A percentile compares a stretch with the other conserved stretches of the same genome.
These are phyloP conservation scores for Lipomyces mesembrius DNA, from an alignment of 805 yeast genomes.

Conservation along the genomic window DNA sequence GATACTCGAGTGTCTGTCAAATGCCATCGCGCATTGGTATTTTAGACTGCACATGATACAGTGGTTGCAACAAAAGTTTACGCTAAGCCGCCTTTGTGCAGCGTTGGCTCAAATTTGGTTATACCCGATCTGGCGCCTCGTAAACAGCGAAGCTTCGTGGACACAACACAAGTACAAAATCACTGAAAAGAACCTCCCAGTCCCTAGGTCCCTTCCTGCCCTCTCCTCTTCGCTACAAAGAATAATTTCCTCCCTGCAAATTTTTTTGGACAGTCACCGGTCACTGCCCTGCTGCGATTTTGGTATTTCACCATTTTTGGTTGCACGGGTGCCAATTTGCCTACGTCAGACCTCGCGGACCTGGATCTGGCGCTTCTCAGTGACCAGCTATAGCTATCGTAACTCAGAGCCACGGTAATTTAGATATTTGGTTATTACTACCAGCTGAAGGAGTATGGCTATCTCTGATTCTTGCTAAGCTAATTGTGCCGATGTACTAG, in stretches of 20 bases:
- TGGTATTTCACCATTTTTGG: background rate
- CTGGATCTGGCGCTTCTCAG: background rate
- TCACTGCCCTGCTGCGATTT: background rate
- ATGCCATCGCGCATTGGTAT: too few relatives aligned
- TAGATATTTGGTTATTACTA: background rate
- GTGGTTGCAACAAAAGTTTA: background rate
- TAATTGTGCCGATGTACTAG: background rate
- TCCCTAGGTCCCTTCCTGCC: background rate
- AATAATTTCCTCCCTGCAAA: background rate
- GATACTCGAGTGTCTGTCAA: too few relatives aligned
- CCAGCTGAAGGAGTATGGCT: background rate
- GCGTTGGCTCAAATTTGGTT: too few relatives aligned
- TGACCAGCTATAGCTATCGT: background rate
- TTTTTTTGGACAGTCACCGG: background rate
- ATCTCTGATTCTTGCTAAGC: background rate
- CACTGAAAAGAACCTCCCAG: background rate
- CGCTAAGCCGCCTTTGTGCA: conserved; percentile 1
- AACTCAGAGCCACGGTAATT: background rate
- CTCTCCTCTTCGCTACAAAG: background rate
- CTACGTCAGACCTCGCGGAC: too few relatives aligned
- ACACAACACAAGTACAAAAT: background rate
- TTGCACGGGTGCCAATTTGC: too few relatives aligned
- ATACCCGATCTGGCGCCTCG: background rate
- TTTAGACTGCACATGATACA: too few relatives aligned
- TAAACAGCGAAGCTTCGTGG: background rate